A percentile compares a stretch with the other conserved stretches of the same genome.
Evolutionary conservation across 176 grass and related monocot genomes (phyloP).

Genomic region (Avena sativa): DNA sequence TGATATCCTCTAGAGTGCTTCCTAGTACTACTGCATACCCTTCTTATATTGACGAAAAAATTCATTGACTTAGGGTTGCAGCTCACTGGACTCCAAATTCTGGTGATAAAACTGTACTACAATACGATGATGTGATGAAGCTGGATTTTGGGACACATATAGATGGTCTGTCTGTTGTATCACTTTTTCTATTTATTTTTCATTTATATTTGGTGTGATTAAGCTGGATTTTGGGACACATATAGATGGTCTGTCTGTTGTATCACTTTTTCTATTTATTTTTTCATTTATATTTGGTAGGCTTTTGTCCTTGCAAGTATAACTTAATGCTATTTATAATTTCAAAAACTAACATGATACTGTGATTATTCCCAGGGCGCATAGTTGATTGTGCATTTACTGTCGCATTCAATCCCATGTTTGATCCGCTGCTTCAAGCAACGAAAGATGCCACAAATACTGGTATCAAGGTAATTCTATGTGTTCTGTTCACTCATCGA

Average conservation of each 20-base stretch:
- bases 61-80: conserved; percentile 70
- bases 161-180: conserved; percentile 66
- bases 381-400: conserved; percentile 98
- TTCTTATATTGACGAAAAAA: conserved; percentile 28
- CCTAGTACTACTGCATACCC: not conserved
- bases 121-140: conserved; percentile 99
- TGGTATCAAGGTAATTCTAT: conserved; percentile 75
- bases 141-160: conserved; percentile 98
- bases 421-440: conserved; percentile 91
- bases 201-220: conserved; percentile 57
- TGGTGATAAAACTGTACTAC: conserved; percentile 92
- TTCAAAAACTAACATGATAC: conserved; percentile 26
- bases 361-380: conserved; percentile 57
- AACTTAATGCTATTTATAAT: conserved; percentile 11
- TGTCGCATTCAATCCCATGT: conserved; percentile 98
- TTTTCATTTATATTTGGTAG: not conserved
- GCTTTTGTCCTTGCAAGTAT: not conserved
- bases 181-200: not conserved
- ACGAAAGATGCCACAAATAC: conserved; percentile 96
- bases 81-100: conserved; percentile 98
- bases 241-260: conserved; percentile 70
- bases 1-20: conserved; percentile 8
- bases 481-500: not conserved
- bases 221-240: conserved; percentile 99
- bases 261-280: not conserved